Base-by-base conservation (phyloP, 352 stramenopile species). In the Bremia lactucae region DNA sequence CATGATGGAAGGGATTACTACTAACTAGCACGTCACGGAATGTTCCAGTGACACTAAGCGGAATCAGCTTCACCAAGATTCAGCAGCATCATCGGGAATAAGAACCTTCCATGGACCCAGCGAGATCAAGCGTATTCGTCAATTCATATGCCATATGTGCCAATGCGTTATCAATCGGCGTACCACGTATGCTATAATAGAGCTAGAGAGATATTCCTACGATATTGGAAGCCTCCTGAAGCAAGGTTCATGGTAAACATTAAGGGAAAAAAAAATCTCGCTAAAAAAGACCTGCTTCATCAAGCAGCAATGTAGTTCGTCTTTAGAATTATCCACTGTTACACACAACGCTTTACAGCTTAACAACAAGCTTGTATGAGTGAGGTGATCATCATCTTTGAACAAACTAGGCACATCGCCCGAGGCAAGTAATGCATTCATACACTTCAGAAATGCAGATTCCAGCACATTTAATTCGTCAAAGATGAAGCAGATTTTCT, bases 401-500 rank as follows among this genome's bases (percentile, higher is more conserved):
- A 99, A 99, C 19, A 99, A 75, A 36, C 97, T 97, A 10, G 97
- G 97, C 4, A 99, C 95, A 80, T 99, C 97, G 15, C 97, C 97
- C 38, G 87, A 98, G 6, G 97, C 97, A 29, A 99, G 67, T 22
- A 99, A 64, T 7, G 97, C 96, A 69, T 99, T 99, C 96, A 99
- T 99, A 2, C 96, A 87, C 63, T 99, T 97, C 54, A 99, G 74
- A 62, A 99, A 99, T 3, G 95, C 96, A 8, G 91, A 96, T 21
- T 95, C 86, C 1, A 99, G 73, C 14, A 97, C 94, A 54, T 99
- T 99, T 8, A 81, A 96, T 66, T 99, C 97, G 59, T 99, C 97
- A 70, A 99, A 99, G 53, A 99, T 99, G 60, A 99, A 99, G 49
- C 95, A 99, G 20, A 99, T 95, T 65, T 97, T 98, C 68, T 99